Percentiles rank a stretch among this genome's conserved stretches.
These are phyloP conservation scores for Gossypium raimondii DNA, from an alignment of 345 rosid genomes.

Conservation along the genomic window DNA sequence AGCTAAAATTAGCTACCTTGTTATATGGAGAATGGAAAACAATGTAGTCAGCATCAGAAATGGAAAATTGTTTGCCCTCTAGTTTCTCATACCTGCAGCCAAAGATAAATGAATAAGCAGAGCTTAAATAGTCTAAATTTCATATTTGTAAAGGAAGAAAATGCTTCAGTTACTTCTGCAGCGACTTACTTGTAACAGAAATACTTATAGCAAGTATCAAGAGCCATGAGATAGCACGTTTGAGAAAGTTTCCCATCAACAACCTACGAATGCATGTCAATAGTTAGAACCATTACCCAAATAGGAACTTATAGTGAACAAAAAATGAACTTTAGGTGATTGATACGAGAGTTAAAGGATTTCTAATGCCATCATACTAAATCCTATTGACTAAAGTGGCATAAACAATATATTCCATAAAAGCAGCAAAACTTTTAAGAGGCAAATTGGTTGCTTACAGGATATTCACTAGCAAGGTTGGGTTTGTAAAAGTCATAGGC, in stretches of 20 bases:
- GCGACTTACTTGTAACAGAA: slow-evolving; percentile 72
- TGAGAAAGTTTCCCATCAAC: slow-evolving; percentile 99
- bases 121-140: slow-evolving; percentile 11
- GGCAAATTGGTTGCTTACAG: slow-evolving; percentile 41
- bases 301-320: neutral
- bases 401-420: neutral
- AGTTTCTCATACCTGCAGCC: slow-evolving; percentile 72
- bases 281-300: slow-evolving; percentile 6
- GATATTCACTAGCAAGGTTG: slow-evolving; percentile 97
- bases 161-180: neutral
- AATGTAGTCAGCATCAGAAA: slow-evolving; percentile 69
- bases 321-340: neutral
- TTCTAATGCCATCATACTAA: neutral
- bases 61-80: slow-evolving; percentile 76
- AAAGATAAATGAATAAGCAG: slow-evolving; percentile 11
- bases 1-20: slow-evolving; percentile 48
- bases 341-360: neutral
- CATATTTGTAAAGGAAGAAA: slow-evolving; percentile 8
- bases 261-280: slow-evolving; percentile 48
- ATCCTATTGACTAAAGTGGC: neutral
- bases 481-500: slow-evolving; percentile 99
- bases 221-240: slow-evolving; percentile 97
- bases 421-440: neutral
- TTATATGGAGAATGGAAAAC: slow-evolving; percentile 98
- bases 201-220: slow-evolving; percentile 82